Evolutionary conservation across 306 rosid species (phyloP), one percentile per base, ranked within the genome.

Genomic region (Pterocarpus macrocarpus): DNA sequence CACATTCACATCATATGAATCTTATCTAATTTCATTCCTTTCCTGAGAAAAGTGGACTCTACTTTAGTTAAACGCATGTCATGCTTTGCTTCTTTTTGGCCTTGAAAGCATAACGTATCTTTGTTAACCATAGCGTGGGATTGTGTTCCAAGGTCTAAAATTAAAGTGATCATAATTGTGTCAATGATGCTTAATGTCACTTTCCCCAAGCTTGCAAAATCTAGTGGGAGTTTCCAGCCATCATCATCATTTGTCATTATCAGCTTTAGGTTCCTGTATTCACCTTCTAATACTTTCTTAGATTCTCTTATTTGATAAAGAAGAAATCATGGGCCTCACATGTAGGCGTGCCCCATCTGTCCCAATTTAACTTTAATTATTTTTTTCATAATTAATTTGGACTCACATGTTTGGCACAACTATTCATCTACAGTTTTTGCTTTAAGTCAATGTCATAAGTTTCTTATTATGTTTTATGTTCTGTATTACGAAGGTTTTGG

Each of bases 401-500:
- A 71, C 56, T 44, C 10, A 13, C 16, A 14, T 52, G 34, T 39
- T 64, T 80, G 73, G 47, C 41, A 50, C 9, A 22, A 71, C 5
- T 62, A 57, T 0, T 15, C 3, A 2, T 38, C 56, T 14, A 80
- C n/a, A 53, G 16, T n/a, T 63, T 30, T 62, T 22, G 65, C 22
- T 77, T 56, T 28, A 43, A 43, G 30, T 69, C 15, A 68, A 78
- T 16, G 22, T 38, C 45, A 56, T 28, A 12, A 56, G 28, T 39
- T 68, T 66, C 55, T 57, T 58, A 38, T 62, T 56, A 28, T 72
- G 66, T 68, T 52, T 17, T 17, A 77, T 32, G 22, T 52, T 50
- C 17, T 50, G 57, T 50, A n/a, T 2, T 55, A 55, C 49, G 17
- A 35, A 92, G 97, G 90, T 90, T 76, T 78, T 92, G 92, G 94